A percentile compares a stretch with the other conserved stretches of the same genome.
Evolutionary conservation across 768 basidiomycete genomes (phyloP).

Genomic region (Boletus eberwhitei): DNA sequence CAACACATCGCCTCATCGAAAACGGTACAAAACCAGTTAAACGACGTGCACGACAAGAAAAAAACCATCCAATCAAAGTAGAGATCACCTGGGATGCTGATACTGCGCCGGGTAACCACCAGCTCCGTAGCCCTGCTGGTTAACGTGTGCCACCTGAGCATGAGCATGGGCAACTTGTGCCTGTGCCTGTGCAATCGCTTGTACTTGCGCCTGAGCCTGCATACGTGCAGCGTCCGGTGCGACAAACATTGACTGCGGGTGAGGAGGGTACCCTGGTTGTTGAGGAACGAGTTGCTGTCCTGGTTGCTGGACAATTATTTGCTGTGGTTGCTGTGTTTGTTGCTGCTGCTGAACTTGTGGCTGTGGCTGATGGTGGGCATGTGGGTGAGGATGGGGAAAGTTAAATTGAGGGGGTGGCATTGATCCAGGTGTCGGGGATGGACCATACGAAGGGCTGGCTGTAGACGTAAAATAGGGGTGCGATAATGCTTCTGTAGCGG

Average conservation of each 20-base stretch:
- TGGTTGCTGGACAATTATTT: constrained; percentile 36
- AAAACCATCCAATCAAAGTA: background rate
- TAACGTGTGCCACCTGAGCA: constrained; percentile 31
- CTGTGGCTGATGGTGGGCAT: constrained; percentile 48
- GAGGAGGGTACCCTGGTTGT: constrained; percentile 31
- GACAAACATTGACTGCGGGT: constrained; percentile 32
- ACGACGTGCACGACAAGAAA: background rate
- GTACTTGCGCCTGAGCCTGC: constrained; percentile 44
- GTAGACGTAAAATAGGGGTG: constrained; percentile 87
- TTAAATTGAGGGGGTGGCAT: constrained; percentile 70
- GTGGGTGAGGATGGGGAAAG: constrained; percentile 60
- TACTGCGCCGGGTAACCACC: constrained; percentile 31
- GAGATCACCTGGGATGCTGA: constrained; percentile 30
- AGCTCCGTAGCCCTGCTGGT: constrained; percentile 28
- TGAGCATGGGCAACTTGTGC: constrained; percentile 42
- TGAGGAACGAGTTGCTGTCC: constrained; percentile 38
- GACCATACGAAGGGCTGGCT: constrained; percentile 31
- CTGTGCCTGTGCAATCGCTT: constrained; percentile 40
- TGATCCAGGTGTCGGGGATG: constrained; percentile 43
- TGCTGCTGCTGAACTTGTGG: constrained; percentile 42
- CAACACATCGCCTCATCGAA: background rate
- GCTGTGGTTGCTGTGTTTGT: constrained; percentile 39
- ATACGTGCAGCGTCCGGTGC: constrained; percentile 33
- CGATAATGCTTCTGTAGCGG: constrained; percentile 84
- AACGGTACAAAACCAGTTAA: constrained; percentile 14